phyloP scores from a whole-genome alignment of 2,329 filamentous ascomycete species.

The Dendryphion nanum region DNA sequence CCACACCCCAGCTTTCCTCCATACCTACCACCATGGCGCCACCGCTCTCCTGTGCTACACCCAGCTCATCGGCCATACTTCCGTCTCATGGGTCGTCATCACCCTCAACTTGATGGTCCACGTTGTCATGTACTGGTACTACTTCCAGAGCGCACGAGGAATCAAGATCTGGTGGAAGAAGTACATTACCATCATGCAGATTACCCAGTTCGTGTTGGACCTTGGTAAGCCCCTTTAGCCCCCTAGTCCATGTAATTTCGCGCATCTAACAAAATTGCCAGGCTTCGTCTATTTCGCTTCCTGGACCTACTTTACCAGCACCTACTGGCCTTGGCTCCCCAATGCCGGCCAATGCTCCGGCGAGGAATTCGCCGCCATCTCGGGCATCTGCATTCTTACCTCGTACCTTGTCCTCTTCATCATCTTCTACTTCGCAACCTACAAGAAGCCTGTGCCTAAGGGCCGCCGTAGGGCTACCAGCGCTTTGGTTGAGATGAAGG shows the following conservation, averaged over 20 bases:
- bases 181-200: constrained; percentile 97
- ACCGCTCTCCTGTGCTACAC: constrained; percentile 98
- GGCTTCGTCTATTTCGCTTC: constrained; percentile 98
- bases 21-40: constrained; percentile 98
- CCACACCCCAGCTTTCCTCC: constrained; percentile 69
- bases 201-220: constrained; percentile 95
- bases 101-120: constrained; percentile 90
- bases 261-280: constrained; percentile 39
- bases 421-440: constrained; percentile 96
- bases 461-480: constrained; percentile 74
- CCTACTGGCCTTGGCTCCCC: constrained; percentile 83
- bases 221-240: constrained; percentile 66
- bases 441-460: constrained; percentile 82
- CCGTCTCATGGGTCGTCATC: constrained; percentile 94
- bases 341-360: constrained; percentile 85
- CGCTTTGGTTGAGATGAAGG: constrained; percentile 79
- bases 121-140: constrained; percentile 99
- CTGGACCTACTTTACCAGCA: constrained; percentile 96
- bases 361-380: constrained; percentile 93
- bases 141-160: constrained; percentile 97
- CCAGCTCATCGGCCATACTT: constrained; percentile 86
- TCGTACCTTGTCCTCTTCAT: constrained; percentile 98
- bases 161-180: constrained; percentile 99
- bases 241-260: background rate
- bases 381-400: constrained; percentile 86